These are phyloP conservation scores for Suillus cothurnatus DNA, from an alignment of 768 basidiomycete species.

Conservation along the genomic window DNA sequence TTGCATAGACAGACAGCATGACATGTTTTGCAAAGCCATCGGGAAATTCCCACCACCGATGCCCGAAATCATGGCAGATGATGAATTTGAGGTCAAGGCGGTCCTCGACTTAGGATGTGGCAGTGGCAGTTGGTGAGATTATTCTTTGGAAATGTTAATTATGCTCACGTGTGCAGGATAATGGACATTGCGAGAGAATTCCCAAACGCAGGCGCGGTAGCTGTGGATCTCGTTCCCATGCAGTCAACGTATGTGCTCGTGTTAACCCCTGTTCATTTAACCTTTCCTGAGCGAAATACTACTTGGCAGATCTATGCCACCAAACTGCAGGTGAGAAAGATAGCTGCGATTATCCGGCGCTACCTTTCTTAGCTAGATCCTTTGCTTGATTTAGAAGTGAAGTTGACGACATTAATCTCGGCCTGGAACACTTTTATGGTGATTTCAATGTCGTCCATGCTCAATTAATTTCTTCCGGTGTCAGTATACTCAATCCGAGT, in stretches of 20 bases:
- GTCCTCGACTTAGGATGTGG: conserved; percentile 80
- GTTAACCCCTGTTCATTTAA: conserved; percentile 14
- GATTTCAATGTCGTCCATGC: conserved; percentile 78
- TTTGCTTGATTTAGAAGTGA: conserved; percentile 57
- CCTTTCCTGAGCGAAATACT: conserved; percentile 16
- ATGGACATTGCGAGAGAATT: conserved; percentile 74
- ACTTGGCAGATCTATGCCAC: conserved; percentile 58
- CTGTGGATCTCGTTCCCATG: conserved; percentile 82
- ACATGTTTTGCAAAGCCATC: conserved; percentile 62
- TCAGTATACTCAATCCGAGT: conserved; percentile 37
- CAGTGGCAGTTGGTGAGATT: conserved; percentile 69
- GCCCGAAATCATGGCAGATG: conserved; percentile 58
- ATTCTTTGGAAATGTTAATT: background rate
- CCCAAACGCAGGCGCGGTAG: conserved; percentile 67
- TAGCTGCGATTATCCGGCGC: conserved; percentile 8
- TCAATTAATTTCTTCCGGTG: conserved; percentile 72
- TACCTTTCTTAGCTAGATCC: conserved; percentile 10
- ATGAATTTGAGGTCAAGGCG: conserved; percentile 59
- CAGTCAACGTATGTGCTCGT: conserved; percentile 56
- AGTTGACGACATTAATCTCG: conserved; percentile 83
- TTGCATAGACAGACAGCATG: conserved; percentile 63
- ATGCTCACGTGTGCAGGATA: conserved; percentile 54
- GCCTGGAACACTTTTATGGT: conserved; percentile 79
- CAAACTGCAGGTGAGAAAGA: conserved; percentile 60
- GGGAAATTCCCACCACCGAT: conserved; percentile 69